Evolutionary conservation across 2,329 filamentous ascomycete species (phyloP).

Genomic region (Monosporascus sp.): DNA sequence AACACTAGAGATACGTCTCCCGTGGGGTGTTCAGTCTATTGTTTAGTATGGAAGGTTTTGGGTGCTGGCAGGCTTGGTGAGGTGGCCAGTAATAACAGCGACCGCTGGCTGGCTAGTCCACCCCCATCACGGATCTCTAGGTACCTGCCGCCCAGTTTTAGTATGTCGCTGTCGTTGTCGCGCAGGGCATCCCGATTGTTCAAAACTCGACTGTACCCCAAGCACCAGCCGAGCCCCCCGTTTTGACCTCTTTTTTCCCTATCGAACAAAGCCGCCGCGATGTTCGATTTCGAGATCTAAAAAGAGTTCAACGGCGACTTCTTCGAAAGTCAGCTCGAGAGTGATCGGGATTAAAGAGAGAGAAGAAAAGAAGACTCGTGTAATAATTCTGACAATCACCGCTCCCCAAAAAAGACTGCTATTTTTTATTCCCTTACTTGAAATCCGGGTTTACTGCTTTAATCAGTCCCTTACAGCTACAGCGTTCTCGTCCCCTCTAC

Average conservation of each 20-base stretch:
- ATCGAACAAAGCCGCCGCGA: conserved; percentile 49
- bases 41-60: not conserved
- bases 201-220: conserved; percentile 31
- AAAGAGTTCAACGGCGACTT: conserved; percentile 43
- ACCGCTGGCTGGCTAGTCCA: not conserved
- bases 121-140: not conserved
- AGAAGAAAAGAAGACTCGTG: conserved; percentile 1
- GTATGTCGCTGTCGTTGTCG: conserved; percentile 1
- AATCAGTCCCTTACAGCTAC: conserved; percentile 5
- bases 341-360: conserved; percentile 17
- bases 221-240: conserved; percentile 20
- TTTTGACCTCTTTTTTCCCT: conserved; percentile 35
- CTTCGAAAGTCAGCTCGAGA: conserved; percentile 47
- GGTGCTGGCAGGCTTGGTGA: not conserved
- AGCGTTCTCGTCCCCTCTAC: conserved; percentile 9
- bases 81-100: not conserved
- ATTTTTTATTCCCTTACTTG: conserved; percentile 15
- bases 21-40: not conserved
- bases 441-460: not conserved
- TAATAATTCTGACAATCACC: conserved; percentile 6
- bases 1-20: not conserved
- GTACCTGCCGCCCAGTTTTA: not conserved
- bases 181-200: conserved; percentile 12
- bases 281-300: conserved; percentile 51
- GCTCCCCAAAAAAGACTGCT: conserved; percentile 5